Base-by-base conservation (phyloP, 768 basidiomycete genomes). In the Collybia mongolica region DNA sequence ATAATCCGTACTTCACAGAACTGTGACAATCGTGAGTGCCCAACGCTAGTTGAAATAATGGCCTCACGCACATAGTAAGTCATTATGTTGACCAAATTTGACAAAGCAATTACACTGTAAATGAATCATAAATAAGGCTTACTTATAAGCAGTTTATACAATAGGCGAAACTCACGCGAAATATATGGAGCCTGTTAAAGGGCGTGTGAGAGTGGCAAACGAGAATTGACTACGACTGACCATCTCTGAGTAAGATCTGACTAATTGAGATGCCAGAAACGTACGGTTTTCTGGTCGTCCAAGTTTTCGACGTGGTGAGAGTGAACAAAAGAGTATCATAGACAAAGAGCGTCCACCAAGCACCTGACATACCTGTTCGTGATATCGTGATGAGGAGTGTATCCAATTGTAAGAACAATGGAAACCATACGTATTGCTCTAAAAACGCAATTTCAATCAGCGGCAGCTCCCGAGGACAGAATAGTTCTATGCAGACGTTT, bases 91-190 rank as follows among this genome's bases (percentile, higher is more conserved):
- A 72, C 60, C 7, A 79, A 53, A 53, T 76, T 78, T 15, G 72
- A 73, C 4, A 74, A 50, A 0, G 69, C 74, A 75, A 81, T 79
- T 36, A 74, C 66, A 4, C 80, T 81, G 35, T 14, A 29, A 6
- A 19, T n/a, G 24, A 12, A 73, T 42, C 29, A 32, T 32, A 12
- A 22, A 18, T 26, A 7, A 26, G 24, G 7, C 24, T 4, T 3
- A 26, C 24, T 4, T 3, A 26, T 26, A 7, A 7, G 7, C 24
- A 7, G 24, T 3, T 26, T 26, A 7, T 8, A 37, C 35, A 23
- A 6, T 14, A 37, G 11, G 19, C 3, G 19, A 38, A 14, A 36
- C 45, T 37, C 45, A 46, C 45, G 29, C 45, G 17, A 36, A 46
- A 11, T 46, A 46, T 23, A 46, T 17, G 3, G 26, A 15, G 18